phyloP scores from a whole-genome alignment of 495 filamentous ascomycete genomes.

The Acidomyces sp. region DNA sequence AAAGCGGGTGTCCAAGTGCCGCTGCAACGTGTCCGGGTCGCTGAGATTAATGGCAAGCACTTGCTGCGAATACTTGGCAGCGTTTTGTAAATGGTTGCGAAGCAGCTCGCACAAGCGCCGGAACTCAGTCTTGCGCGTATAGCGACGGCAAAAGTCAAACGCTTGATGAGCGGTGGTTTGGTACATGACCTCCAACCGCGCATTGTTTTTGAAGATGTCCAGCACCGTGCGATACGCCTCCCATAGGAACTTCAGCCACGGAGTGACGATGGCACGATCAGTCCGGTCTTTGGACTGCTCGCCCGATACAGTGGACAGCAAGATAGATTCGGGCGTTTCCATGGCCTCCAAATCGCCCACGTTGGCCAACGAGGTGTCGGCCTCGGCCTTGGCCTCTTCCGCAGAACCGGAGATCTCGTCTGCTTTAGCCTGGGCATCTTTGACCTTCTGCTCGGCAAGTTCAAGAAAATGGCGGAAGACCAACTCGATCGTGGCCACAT shows the following conservation, averaged over 20 bases:
- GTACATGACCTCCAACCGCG: slow-evolving; percentile 91
- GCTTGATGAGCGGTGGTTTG: slow-evolving; percentile 95
- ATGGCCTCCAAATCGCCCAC: slow-evolving; percentile 93
- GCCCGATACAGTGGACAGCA: slow-evolving; percentile 92
- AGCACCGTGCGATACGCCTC: slow-evolving; percentile 98
- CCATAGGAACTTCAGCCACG: slow-evolving; percentile 99
- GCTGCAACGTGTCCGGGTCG: slow-evolving; percentile 91
- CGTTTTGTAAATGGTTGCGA: slow-evolving; percentile 96
- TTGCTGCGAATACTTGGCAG: slow-evolving; percentile 95
- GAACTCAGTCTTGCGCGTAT: slow-evolving; percentile 98
- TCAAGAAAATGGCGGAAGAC: slow-evolving; percentile 97
- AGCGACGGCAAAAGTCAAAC: slow-evolving; percentile 97
- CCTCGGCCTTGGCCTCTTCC: background rate
- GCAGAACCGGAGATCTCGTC: slow-evolving; percentile 55
- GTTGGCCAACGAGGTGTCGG: slow-evolving; percentile 34
- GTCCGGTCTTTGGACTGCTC: slow-evolving; percentile 94
- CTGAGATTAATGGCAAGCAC: slow-evolving; percentile 99
- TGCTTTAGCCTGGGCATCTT: slow-evolving; percentile 87
- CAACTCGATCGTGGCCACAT: slow-evolving; percentile 92
- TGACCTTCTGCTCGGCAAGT: slow-evolving; percentile 89
- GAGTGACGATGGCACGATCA: slow-evolving; percentile 93
- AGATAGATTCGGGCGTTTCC: slow-evolving; percentile 95
- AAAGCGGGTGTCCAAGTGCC: slow-evolving; percentile 94
- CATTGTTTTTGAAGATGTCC: slow-evolving; percentile 98
- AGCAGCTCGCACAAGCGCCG: slow-evolving; percentile 93